These are phyloP conservation scores for Pochonia chlamydosporia DNA, from an alignment of 2,329 filamentous ascomycete genomes.

Conservation along the genomic window DNA sequence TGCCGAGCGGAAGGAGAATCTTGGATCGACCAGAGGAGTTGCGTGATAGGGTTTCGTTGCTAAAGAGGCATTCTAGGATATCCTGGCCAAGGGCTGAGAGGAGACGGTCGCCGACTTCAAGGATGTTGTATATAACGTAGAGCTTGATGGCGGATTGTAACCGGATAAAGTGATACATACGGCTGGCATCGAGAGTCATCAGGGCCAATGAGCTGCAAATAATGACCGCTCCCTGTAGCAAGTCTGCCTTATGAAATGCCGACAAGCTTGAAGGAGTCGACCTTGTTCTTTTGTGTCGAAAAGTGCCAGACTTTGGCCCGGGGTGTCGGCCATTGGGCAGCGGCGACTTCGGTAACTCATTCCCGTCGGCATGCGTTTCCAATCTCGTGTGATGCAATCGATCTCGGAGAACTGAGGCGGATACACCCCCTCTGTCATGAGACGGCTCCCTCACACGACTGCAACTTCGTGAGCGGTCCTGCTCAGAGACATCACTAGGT, in stretches of 20 bases:
- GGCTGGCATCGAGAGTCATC: conserved; percentile 88
- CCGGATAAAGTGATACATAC: conserved; percentile 97
- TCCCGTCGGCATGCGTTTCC: conserved; percentile 2
- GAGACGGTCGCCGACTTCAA: conserved; percentile 87
- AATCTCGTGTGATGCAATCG: conserved; percentile 1
- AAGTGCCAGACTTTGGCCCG: conserved; percentile 27
- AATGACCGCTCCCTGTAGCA: conserved; percentile 85
- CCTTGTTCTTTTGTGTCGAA: conserved; percentile 67
- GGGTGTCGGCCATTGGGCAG: conserved; percentile 15
- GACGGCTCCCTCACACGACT: conserved; percentile 27
- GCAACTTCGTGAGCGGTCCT: conserved; percentile 32
- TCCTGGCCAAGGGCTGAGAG: conserved; percentile 92
- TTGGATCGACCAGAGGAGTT: conserved; percentile 87
- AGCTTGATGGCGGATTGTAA: conserved; percentile 96
- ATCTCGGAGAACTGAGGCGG: conserved; percentile 8
- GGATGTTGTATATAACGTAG: conserved; percentile 97
- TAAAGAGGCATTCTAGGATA: conserved; percentile 92
- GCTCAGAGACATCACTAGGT: conserved; percentile 27
- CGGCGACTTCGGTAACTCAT: conserved; percentile 9
- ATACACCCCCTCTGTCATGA: conserved; percentile 7
- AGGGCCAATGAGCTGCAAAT: conserved; percentile 78
- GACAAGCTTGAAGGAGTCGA: conserved; percentile 81
- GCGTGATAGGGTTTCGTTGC: conserved; percentile 83
- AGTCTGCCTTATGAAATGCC: conserved; percentile 88
- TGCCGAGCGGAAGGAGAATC: conserved; percentile 78